These are phyloP conservation scores for Hanseniaspora thailandica DNA, from an alignment of 805 yeast species.

Conservation along the genomic window DNA sequence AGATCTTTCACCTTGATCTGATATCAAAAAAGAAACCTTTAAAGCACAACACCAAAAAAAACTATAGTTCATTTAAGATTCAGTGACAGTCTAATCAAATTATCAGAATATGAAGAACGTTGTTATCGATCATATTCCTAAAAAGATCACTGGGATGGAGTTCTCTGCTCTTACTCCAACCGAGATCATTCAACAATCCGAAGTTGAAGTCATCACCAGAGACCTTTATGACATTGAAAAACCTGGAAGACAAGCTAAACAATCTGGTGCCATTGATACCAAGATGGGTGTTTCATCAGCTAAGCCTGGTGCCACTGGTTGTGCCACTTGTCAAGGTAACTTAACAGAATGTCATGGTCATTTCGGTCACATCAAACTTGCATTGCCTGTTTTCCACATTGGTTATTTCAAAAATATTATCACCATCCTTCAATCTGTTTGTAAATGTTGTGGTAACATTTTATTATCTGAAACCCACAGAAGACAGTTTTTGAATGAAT, in stretches of 20 bases:
- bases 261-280: constrained; percentile 79
- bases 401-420: constrained; percentile 92
- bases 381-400: constrained; percentile 92
- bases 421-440: constrained; percentile 75
- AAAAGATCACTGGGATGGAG: constrained; percentile 78
- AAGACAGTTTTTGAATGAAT: constrained; percentile 58
- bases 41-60: neutral
- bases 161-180: constrained; percentile 87
- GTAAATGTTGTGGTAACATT: constrained; percentile 77
- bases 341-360: constrained; percentile 96
- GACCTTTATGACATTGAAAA: constrained; percentile 84
- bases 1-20: too few relatives aligned
- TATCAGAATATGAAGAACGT: constrained; percentile 27
- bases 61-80: too few relatives aligned
- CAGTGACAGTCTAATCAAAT: too few relatives aligned
- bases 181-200: constrained; percentile 86
- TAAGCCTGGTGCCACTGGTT: constrained; percentile 42
- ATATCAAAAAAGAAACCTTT: neutral
- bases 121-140: constrained; percentile 67
- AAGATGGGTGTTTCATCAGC: constrained; percentile 90
- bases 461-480: constrained; percentile 63
- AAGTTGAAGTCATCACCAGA: constrained; percentile 83
- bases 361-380: constrained; percentile 87
- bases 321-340: constrained; percentile 84
- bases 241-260: constrained; percentile 64